phyloP scores from a whole-genome alignment of 2,329 filamentous ascomycete genomes.

The Dothidotthia symphoricarpi region DNA sequence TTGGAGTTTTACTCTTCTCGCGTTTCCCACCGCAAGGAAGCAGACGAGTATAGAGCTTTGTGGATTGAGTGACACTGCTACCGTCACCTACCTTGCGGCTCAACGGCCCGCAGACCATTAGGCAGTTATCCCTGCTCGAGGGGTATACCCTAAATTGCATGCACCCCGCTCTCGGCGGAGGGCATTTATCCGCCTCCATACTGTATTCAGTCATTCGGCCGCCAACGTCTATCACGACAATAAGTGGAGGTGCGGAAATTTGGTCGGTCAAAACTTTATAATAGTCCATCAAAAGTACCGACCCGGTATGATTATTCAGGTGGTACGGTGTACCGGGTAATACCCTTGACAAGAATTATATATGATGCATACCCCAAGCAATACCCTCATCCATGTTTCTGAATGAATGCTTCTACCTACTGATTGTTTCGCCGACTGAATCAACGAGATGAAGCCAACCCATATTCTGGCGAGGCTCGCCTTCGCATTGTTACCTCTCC shows the following conservation, averaged over 20 bases:
- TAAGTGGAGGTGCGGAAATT: not conserved
- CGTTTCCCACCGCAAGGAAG: constrained; percentile 49
- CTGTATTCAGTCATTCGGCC: not conserved
- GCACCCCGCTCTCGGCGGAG: constrained; percentile 12
- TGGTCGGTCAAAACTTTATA: too few species aligned
- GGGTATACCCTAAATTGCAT: not conserved
- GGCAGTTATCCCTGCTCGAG: too few species aligned
- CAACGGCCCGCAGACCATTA: constrained; percentile 1
- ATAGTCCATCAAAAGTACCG: too few species aligned
- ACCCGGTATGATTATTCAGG: too few species aligned
- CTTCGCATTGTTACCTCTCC: constrained; percentile 3
- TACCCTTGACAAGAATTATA: too few species aligned
- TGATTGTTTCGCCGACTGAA: too few species aligned
- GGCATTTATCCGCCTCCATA: constrained; percentile 14
- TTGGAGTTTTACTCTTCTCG: constrained; percentile 47
- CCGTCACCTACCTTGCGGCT: constrained; percentile 1
- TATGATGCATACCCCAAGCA: not conserved
- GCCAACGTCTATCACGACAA: not conserved
- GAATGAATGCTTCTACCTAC: too few species aligned
- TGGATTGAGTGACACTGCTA: not conserved
- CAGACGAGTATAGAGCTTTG: not conserved
- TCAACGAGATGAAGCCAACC: constrained; percentile 4
- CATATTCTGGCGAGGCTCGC: constrained; percentile 1
- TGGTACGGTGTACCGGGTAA: too few species aligned
- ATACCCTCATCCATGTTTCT: not conserved